These are phyloP conservation scores for Aspergillus floridensis DNA, from an alignment of 2,329 filamentous ascomycete species.

Conservation along the genomic window DNA sequence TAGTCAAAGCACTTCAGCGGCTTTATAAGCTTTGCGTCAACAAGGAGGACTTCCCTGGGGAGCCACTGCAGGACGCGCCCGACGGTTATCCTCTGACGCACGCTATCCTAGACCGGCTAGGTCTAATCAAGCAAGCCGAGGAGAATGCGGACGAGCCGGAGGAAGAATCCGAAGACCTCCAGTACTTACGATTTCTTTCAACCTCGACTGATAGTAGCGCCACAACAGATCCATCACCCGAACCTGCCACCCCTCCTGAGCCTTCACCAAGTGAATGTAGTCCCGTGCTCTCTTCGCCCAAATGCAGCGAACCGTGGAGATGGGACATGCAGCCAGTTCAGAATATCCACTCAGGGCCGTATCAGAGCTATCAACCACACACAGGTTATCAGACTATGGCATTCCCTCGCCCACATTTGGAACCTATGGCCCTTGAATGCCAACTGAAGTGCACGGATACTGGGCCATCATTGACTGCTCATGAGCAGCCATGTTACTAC, in stretches of 20 bases:
- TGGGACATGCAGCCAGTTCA: conserved; percentile 30
- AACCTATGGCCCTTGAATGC: conserved; percentile 12
- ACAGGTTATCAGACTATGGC: conserved; percentile 23
- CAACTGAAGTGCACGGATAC: conserved; percentile 15
- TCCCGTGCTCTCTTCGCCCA: conserved; percentile 21
- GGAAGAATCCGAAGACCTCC: conserved; percentile 36
- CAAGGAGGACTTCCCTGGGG: conserved; percentile 45
- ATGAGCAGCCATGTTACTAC: conserved; percentile 25
- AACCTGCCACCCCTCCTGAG: conserved; percentile 35
- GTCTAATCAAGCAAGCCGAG: conserved; percentile 45
- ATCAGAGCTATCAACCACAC: conserved; percentile 23
- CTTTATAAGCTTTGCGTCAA: conserved; percentile 43
- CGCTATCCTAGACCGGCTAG: conserved; percentile 43
- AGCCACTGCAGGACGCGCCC: conserved; percentile 38
- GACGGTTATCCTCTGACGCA: conserved; percentile 44
- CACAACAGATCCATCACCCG: conserved; percentile 39
- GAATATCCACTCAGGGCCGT: conserved; percentile 15
- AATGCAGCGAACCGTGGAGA: conserved; percentile 20
- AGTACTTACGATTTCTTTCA: conserved; percentile 36
- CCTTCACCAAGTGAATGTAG: conserved; percentile 26
- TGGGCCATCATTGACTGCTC: conserved; percentile 10
- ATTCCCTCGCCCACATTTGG: conserved; percentile 20
- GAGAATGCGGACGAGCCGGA: conserved; percentile 37
- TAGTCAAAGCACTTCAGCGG: conserved; percentile 43
- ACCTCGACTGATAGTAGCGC: conserved; percentile 38